Evolutionary conservation across 2,329 filamentous ascomycete genomes (phyloP).

Genomic region (Scedosporium boydii): DNA sequence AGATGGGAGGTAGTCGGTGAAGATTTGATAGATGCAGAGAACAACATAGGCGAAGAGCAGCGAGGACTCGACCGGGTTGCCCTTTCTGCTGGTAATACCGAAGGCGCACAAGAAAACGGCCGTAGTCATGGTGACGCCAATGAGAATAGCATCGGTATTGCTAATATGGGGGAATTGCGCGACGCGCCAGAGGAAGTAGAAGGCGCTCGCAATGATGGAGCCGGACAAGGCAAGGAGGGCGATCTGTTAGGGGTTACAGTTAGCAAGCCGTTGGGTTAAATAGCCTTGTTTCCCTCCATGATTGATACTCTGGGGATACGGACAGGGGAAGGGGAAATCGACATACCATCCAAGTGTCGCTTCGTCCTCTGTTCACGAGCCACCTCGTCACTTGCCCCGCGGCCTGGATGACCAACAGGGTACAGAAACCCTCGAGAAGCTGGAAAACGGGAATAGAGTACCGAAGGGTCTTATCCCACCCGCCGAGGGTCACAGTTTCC

Average conservation of each 20-base stretch:
- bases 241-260: constrained; percentile 49
- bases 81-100: constrained; percentile 86
- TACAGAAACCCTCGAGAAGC: constrained; percentile 92
- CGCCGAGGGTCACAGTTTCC: constrained; percentile 70
- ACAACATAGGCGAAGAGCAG: constrained; percentile 94
- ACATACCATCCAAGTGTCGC: constrained; percentile 92
- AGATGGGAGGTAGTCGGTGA: constrained; percentile 92
- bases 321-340: constrained; percentile 1
- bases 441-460: constrained; percentile 95
- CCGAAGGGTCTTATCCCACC: constrained; percentile 79
- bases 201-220: constrained; percentile 82
- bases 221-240: constrained; percentile 78
- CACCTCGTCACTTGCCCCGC: constrained; percentile 89
- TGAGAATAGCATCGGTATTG: constrained; percentile 85
- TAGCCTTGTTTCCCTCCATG: not conserved
- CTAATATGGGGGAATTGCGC: constrained; percentile 87
- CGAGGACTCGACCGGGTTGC: constrained; percentile 91
- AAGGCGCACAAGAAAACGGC: constrained; percentile 88
- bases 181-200: constrained; percentile 95
- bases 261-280: not conserved
- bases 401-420: constrained; percentile 87
- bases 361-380: constrained; percentile 86
- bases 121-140: constrained; percentile 86
- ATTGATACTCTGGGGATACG: not conserved
- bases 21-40: constrained; percentile 98